These are phyloP conservation scores for Tricholoma bakamatsutake DNA, from an alignment of 768 basidiomycete genomes.

Conservation along the genomic window DNA sequence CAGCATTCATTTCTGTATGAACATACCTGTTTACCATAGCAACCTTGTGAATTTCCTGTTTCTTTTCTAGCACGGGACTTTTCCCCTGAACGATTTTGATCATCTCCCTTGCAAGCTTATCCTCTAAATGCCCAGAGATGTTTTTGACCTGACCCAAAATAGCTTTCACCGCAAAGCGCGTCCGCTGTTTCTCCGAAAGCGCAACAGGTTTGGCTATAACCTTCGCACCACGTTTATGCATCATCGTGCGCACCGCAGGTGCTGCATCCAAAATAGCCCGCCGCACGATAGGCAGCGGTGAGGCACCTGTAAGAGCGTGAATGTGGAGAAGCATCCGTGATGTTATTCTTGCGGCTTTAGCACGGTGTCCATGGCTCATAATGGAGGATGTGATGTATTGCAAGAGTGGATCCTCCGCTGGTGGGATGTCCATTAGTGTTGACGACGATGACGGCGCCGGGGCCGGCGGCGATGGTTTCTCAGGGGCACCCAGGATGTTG, in stretches of 20 bases:
- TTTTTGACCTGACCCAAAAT: constrained; percentile 59
- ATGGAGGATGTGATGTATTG: constrained; percentile 58
- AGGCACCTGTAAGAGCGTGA: constrained; percentile 66
- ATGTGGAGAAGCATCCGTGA: constrained; percentile 65
- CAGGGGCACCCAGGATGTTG: constrained; percentile 9
- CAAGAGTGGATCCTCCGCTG: constrained; percentile 70
- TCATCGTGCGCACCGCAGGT: constrained; percentile 62
- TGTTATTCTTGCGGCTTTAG: constrained; percentile 50
- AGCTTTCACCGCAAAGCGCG: constrained; percentile 63
- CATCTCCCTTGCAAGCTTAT: constrained; percentile 75
- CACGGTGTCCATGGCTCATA: constrained; percentile 59
- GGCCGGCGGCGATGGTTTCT: neutral
- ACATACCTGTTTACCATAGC: constrained; percentile 78
- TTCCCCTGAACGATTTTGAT: constrained; percentile 65
- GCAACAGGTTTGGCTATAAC: constrained; percentile 60
- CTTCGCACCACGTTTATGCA: constrained; percentile 60
- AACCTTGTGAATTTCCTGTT: constrained; percentile 55
- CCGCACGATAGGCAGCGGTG: constrained; percentile 76
- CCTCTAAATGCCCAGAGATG: constrained; percentile 51
- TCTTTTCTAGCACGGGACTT: constrained; percentile 49
- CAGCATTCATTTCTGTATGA: neutral
- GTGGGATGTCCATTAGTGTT: constrained; percentile 52
- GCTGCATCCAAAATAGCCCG: constrained; percentile 63
- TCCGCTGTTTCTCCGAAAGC: constrained; percentile 76
- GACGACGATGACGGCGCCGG: constrained; percentile 1